These are phyloP conservation scores for Metschnikowia anglica DNA, from an alignment of 805 yeast genomes.

Conservation along the genomic window DNA sequence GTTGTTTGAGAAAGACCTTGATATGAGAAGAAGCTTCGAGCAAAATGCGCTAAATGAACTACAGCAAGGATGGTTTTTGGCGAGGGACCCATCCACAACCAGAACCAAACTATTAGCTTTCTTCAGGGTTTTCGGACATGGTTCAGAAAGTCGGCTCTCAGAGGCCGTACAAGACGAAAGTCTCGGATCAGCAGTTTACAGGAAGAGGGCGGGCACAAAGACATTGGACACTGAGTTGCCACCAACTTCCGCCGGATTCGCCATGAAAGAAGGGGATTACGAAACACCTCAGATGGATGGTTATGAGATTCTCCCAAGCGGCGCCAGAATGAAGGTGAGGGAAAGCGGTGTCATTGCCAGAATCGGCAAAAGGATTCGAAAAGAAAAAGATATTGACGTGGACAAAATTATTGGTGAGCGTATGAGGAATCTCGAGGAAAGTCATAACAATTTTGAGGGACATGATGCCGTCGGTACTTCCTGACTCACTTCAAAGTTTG, in stretches of 20 bases:
- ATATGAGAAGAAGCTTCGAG: constrained; percentile 69
- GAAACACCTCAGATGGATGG: constrained; percentile 33
- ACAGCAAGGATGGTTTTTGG: constrained; percentile 76
- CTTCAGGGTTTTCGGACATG: constrained; percentile 20
- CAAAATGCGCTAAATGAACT: constrained; percentile 68
- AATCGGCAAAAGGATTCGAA: constrained; percentile 41
- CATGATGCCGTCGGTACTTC: no score
- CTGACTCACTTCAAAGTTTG: neutral
- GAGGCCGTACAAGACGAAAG: constrained; percentile 17
- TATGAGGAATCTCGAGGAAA: constrained; percentile 18
- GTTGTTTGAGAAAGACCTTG: constrained; percentile 66
- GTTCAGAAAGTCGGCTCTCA: constrained; percentile 13
- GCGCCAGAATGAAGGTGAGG: constrained; percentile 53
- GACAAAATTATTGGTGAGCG: constrained; percentile 56
- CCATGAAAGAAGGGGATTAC: constrained; percentile 28
- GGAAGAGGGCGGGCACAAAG: constrained; percentile 51
- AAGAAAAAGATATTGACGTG: constrained; percentile 39
- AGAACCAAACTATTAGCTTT: constrained; percentile 11
- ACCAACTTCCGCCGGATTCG: constrained; percentile 44
- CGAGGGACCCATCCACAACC: constrained; percentile 41
- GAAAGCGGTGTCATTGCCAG: constrained; percentile 24
- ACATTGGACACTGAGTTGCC: constrained; percentile 49
- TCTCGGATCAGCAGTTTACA: constrained; percentile 34
- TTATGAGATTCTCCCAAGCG: constrained; percentile 71
- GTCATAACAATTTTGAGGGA: neutral